Base-by-base conservation (phyloP, 2,329 filamentous ascomycete genomes). In the Orbilia quercus region DNA sequence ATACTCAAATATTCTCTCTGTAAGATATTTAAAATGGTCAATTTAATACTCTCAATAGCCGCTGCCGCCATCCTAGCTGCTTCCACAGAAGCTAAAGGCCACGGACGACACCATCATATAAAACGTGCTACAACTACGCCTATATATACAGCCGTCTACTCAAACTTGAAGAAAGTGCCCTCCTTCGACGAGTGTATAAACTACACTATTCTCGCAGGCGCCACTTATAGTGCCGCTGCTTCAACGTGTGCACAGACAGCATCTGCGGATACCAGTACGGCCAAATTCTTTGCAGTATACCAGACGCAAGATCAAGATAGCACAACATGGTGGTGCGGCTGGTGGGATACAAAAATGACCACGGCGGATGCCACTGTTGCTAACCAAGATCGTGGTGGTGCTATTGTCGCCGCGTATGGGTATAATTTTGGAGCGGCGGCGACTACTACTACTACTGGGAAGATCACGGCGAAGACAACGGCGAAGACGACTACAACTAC, bases 261-360 rank as follows among this genome's bases (percentile, higher is more conserved):
- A 9, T 28, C 25, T 42, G 51, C 31, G 2, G 31, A 55, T 23
- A 44, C 11, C 22, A 42, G 28, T 1, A 25, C 28, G 1, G 28
- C 62, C 45, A 51, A 66, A 18, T 58, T 66, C 44, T 66, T 66
- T 44, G 53, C 62, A 1, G 44, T 66, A 7, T 66, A 66, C 22
- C 42, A 58, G 23, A 58, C 51, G 5, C 28, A n/a, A 1, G 53
- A 44, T 14, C 60, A 55, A 14, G 28, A 20, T 47, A 48, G 44
- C 18, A 58, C n/a, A 7, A 36, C 16, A 2, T 66, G 62, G 62
- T 66, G 62, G 62, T 66, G 62, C 54, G 62, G 62, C 22, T 66
- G 62, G 62, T 66, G 62, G 62, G 53, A 58, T 20, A 18, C 14
- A 20, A 25, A n/a, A 12, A 31, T 58, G 40, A n/a, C 7, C 7